phyloP scores from a whole-genome alignment of 2,329 filamentous ascomycete genomes.

The Blastomyces gilchristii region DNA sequence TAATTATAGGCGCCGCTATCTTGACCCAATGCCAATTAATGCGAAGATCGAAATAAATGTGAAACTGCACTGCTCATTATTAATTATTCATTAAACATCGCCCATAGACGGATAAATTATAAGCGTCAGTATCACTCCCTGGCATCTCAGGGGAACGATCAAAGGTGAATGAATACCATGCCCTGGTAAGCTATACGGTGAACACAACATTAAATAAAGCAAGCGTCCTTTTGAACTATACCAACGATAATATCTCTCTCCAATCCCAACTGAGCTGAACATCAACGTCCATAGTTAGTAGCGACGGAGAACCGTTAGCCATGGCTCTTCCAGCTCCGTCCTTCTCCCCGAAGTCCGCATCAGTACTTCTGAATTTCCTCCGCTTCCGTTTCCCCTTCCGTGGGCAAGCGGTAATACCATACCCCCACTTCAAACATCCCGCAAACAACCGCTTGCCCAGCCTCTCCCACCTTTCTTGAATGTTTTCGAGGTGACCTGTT shows the following conservation, averaged over 20 bases:
- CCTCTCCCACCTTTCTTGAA: conserved; percentile 13
- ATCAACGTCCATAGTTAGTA: conserved; percentile 4
- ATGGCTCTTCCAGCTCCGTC: conserved; percentile 1
- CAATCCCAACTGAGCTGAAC: conserved; percentile 23
- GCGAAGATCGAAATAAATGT: neutral
- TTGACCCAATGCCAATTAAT: neutral
- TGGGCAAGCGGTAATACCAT: neutral
- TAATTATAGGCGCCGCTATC: neutral
- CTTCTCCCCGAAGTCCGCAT: neutral
- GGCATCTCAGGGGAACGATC: neutral
- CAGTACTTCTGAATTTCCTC: neutral
- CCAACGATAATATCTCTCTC: conserved; percentile 16
- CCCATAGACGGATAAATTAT: neutral
- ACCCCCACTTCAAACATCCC: conserved; percentile 26
- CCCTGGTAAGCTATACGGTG: neutral
- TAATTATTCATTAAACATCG: neutral
- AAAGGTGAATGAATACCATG: neutral
- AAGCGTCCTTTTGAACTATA: neutral
- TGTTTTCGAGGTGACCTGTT: neutral
- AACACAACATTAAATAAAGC: neutral
- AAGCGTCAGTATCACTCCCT: neutral
- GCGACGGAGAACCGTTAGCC: neutral
- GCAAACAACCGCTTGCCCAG: conserved; percentile 27
- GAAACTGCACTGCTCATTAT: neutral
- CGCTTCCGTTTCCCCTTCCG: neutral